Base-by-base conservation (phyloP, 2,329 filamentous ascomycete genomes). In the Fusarium subtropicale region DNA sequence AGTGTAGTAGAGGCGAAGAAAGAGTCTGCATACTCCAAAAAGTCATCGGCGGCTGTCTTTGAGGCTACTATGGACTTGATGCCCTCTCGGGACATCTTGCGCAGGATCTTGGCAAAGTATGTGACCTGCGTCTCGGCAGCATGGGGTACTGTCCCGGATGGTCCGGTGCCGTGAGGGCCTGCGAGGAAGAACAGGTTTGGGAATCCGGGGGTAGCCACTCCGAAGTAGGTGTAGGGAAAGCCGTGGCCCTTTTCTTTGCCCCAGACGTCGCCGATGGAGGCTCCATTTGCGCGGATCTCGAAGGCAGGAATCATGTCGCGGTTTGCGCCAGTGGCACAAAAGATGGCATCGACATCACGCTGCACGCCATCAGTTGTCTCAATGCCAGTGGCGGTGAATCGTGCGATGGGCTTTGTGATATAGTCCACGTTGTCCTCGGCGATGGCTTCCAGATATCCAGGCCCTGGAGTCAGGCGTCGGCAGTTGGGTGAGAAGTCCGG, bases 381-480 rank as follows among this genome's bases (percentile, higher is more conserved):
- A 26, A 55, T 18, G 2, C 41, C 52, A 2, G 56, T 38, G 4
- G 38, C 24, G 4, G 47, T 58, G 16, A 54, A 44, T 15, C 26
- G 16, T 16, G 26, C 24, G 11, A 58, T 58, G 24, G 47, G 56
- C 3, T 30, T 38, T 28, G 41, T 24, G 36, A 90, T 86, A 70
- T 87, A 88, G 31, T 82, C 81, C 31, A 90, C 87, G 57, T 91
- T 90, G 7, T 85, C 82, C 64, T 86, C 82, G 0, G 83, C 82
- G 28, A 91, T 78, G 2, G 88, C 87, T 74, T 91, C 89, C 12
- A 92, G 82, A 71, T 91, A 91, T 0, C 88, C 89, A 0, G 88
- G 88, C 1, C 88, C 88, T 0, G 89, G 87, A 0, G 90, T 92
- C 1, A 90, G 77, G 3, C 90, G 83, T 8, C 89, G 83, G 68